A percentile compares a stretch with the other conserved stretches of the same genome.
Evolutionary conservation across 345 rosid genomes (phyloP).

Genomic region (Ceriops tagal): DNA sequence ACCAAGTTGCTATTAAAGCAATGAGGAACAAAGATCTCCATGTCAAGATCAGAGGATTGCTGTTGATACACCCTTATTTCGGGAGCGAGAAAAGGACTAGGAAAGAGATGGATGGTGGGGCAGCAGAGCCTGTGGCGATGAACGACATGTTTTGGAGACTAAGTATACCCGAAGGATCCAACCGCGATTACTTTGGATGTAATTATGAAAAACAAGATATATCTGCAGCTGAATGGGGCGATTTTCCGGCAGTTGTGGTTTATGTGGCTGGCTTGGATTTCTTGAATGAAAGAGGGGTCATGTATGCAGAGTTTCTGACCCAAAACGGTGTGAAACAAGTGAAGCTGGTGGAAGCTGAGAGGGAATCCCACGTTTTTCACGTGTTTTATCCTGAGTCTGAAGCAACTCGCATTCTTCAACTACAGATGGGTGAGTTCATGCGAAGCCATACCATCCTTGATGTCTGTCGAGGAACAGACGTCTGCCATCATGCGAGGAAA

Average conservation of each 20-base stretch:
- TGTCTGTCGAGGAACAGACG: background rate
- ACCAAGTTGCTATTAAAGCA: slow-evolving; percentile 41
- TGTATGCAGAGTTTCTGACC: slow-evolving; percentile 44
- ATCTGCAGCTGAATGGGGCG: slow-evolving; percentile 35
- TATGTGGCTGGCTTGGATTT: slow-evolving; percentile 59
- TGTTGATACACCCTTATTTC: slow-evolving; percentile 54
- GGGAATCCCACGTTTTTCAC: slow-evolving; percentile 49
- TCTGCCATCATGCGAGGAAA: background rate
- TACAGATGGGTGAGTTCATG: slow-evolving; percentile 48
- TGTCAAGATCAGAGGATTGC: slow-evolving; percentile 41
- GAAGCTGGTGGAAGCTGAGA: slow-evolving; percentile 35
- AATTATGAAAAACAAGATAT: slow-evolving; percentile 41
- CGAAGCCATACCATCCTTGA: slow-evolving; percentile 14
- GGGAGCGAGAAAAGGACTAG: slow-evolving; percentile 53
- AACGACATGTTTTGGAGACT: slow-evolving; percentile 62
- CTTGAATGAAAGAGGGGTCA: slow-evolving; percentile 56
- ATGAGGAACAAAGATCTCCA: slow-evolving; percentile 15
- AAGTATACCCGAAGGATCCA: slow-evolving; percentile 44
- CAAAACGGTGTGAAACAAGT: slow-evolving; percentile 43
- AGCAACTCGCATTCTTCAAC: slow-evolving; percentile 48
- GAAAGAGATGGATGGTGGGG: slow-evolving; percentile 34
- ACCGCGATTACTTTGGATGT: slow-evolving; percentile 52
- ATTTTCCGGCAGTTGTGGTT: slow-evolving; percentile 42
- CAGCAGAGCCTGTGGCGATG: slow-evolving; percentile 24
- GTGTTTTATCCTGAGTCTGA: slow-evolving; percentile 44